Evolutionary conservation across 148 eudicot species (phyloP).

Genomic region (Silene latifolia): DNA sequence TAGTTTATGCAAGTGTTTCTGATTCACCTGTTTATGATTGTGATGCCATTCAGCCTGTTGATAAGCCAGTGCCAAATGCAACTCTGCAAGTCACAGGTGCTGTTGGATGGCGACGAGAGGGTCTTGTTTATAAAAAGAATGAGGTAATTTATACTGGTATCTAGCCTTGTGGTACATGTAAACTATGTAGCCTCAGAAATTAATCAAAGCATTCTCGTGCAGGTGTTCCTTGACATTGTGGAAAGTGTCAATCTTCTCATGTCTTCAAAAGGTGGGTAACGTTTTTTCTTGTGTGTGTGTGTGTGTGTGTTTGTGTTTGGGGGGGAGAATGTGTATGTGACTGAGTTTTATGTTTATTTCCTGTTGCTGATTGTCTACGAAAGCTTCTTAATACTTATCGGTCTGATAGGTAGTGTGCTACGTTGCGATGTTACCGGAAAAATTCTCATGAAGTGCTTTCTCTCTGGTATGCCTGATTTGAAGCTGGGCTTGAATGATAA

Average conservation of each 20-base stretch:
- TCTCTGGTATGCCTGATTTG: constrained; percentile 99
- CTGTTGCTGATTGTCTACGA: not conserved
- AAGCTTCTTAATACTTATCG: constrained; percentile 18
- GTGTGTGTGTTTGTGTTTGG: not conserved
- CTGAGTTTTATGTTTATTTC: constrained; percentile 10
- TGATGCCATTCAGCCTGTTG: constrained; percentile 52
- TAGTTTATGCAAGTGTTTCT: not conserved
- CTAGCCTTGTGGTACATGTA: not conserved
- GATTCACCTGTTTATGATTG: constrained; percentile 7
- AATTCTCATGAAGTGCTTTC: constrained; percentile 97
- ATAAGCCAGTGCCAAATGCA: constrained; percentile 98
- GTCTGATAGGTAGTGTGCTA: constrained; percentile 70
- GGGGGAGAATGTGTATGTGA: not conserved
- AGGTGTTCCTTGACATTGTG: constrained; percentile 97
- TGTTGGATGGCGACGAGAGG: constrained; percentile 99
- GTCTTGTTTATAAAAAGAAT: constrained; percentile 91
- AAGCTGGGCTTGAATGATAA: constrained; percentile 97
- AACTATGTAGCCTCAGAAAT: constrained; percentile 9
- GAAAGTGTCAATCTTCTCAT: constrained; percentile 99
- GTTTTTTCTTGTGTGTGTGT: not conserved
- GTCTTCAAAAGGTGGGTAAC: constrained; percentile 82
- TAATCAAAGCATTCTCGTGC: constrained; percentile 23
- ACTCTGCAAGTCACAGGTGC: constrained; percentile 99
- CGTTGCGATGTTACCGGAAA: constrained; percentile 99
- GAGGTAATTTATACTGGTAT: constrained; percentile 45